Evolutionary conservation across 176 grass and related monocot genomes (phyloP).

Genomic region (Panicum miliaceum): DNA sequence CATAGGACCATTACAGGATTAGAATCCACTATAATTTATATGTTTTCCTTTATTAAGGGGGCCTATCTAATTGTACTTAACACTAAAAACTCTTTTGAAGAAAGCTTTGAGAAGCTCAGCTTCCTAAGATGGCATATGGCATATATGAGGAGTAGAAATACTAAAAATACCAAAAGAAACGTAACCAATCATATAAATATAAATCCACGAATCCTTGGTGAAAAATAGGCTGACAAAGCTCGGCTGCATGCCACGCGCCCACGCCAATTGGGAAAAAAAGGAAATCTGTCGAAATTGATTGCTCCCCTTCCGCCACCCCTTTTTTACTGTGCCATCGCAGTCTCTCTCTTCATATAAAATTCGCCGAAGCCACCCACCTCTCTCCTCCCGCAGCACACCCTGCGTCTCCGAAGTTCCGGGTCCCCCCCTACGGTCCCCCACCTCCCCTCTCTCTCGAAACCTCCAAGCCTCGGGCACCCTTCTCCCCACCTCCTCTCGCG

Average conservation of each 20-base stretch:
- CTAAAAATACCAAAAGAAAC: not conserved
- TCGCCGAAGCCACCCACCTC: not conserved
- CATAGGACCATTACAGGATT: too few species aligned
- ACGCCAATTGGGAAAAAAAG: not conserved
- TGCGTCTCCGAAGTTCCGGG: conserved; percentile 32
- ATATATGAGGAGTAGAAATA: not conserved
- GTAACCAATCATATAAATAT: not conserved
- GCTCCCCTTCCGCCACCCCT: not conserved
- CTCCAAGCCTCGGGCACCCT: not conserved
- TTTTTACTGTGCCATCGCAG: conserved; percentile 22
- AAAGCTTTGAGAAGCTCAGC: not conserved
- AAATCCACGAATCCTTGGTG: not conserved
- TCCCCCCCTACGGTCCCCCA: conserved; percentile 32
- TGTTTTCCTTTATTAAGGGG: too few species aligned
- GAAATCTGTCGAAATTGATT: not conserved
- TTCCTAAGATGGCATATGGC: not conserved
- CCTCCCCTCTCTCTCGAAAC: conserved; percentile 4
- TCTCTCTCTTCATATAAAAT: conserved; percentile 6
- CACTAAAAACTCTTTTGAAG: not conserved
- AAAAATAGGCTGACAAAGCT: not conserved
- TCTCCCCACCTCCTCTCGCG: not conserved
- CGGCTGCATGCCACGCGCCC: too few species aligned
- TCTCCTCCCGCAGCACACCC: not conserved
- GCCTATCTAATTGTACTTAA: too few species aligned
- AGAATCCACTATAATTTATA: too few species aligned